Conservation (phyloP, 352 stramenopile species). For the Pythium aquatile region DNA sequence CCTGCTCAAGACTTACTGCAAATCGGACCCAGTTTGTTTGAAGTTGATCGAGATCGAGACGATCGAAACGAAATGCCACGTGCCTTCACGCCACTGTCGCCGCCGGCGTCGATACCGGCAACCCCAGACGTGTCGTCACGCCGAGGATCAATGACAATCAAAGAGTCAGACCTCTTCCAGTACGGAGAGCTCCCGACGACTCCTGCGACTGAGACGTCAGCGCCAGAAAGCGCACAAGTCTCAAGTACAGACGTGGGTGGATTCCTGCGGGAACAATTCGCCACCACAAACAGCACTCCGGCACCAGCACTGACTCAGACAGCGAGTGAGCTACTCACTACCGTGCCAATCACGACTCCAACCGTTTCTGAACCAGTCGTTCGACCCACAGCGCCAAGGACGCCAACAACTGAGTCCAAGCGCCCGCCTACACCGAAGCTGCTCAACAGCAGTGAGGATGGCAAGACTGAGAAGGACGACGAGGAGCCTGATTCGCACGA, state of each 20-base stretch:
- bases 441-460: background rate
- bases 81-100: background rate
- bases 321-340: background rate
- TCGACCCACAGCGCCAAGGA: background rate
- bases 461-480: background rate
- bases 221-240: background rate
- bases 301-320: background rate
- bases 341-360: background rate
- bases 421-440: background rate
- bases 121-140: slow-evolving; percentile 2
- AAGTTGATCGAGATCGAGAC: background rate
- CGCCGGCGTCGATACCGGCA: background rate
- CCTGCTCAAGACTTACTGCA: slow-evolving; percentile 8
- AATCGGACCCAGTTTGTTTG: slow-evolving; percentile 15
- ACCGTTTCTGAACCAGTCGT: background rate
- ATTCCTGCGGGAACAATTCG: background rate
- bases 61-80: slow-evolving; percentile 3
- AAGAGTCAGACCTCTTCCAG: background rate
- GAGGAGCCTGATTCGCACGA: slow-evolving; percentile 3
- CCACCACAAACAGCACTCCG: background rate
- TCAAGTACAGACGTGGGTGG: background rate
- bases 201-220: background rate
- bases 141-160: slow-evolving; percentile 1
- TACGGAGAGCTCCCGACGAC: background rate
- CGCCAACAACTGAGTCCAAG: background rate